Evolutionary conservation across 345 rosid species (phyloP).

Genomic region (Melastoma malabathricum): DNA sequence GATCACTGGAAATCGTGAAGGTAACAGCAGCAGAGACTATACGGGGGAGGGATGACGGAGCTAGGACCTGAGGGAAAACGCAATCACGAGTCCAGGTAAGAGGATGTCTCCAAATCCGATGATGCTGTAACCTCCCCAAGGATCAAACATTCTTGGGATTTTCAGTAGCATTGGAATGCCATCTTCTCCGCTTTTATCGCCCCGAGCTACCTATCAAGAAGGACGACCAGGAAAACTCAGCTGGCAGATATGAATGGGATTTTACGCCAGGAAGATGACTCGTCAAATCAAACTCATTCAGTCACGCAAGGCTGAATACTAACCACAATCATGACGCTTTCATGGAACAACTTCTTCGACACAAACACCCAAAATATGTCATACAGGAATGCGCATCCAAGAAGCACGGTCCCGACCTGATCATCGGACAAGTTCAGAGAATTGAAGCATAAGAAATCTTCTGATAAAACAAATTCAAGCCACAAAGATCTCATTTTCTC

Average conservation of each 20-base stretch:
- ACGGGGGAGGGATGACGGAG: constrained; percentile 4
- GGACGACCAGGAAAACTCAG: too few species aligned
- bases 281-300: not conserved
- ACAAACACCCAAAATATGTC: constrained; percentile 98
- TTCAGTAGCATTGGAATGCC: constrained; percentile 97
- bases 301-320: constrained; percentile 17
- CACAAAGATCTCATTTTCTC: too few species aligned
- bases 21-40: too few species aligned
- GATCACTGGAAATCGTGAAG: too few species aligned
- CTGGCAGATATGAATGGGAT: not conserved
- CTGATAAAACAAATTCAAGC: not conserved
- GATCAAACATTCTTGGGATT: constrained; percentile 94
- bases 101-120: constrained; percentile 99
- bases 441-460: not conserved
- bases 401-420: constrained; percentile 96
- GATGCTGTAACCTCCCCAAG: constrained; percentile 99
- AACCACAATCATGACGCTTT: constrained; percentile 99
- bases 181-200: constrained; percentile 89
- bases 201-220: constrained; percentile 73
- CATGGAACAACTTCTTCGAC: constrained; percentile 86
- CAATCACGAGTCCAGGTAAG: constrained; percentile 78
- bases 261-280: constrained; percentile 3
- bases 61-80: constrained; percentile 78
- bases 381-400: constrained; percentile 88
- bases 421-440: not conserved